These are phyloP conservation scores for Sarocladiaceae sp. DNA, from an alignment of 2,329 filamentous ascomycete species.

Conservation along the genomic window DNA sequence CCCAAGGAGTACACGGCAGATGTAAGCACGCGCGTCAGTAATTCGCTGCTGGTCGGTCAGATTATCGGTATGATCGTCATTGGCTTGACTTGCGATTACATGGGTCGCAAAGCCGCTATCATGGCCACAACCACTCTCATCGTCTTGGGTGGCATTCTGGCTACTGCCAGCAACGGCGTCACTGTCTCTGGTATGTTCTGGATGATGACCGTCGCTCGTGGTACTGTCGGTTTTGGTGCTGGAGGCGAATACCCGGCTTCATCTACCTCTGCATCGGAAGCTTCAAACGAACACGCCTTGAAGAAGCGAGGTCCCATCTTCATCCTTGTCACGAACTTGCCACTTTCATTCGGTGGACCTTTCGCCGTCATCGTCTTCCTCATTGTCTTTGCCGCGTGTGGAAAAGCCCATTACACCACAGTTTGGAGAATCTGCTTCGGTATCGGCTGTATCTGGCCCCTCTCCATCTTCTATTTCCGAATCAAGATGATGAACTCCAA, in stretches of 20 bases:
- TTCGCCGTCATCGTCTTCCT: slow-evolving; percentile 40
- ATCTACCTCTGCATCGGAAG: slow-evolving; percentile 40
- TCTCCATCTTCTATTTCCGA: slow-evolving; percentile 53
- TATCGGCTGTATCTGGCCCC: slow-evolving; percentile 43
- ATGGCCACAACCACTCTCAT: slow-evolving; percentile 42
- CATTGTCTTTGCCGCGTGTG: slow-evolving; percentile 37
- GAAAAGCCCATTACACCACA: slow-evolving; percentile 29
- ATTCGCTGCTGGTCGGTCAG: slow-evolving; percentile 35
- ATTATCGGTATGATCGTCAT: slow-evolving; percentile 37
- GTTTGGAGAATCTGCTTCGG: slow-evolving; percentile 46
- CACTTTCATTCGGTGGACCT: slow-evolving; percentile 26
- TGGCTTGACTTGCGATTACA: slow-evolving; percentile 41
- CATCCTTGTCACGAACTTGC: slow-evolving; percentile 40
- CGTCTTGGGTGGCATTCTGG: slow-evolving; percentile 41
- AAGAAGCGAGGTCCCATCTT: slow-evolving; percentile 35
- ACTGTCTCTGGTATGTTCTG: slow-evolving; percentile 47
- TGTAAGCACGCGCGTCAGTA: slow-evolving; percentile 32
- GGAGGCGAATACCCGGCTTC: slow-evolving; percentile 43
- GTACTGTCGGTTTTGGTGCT: slow-evolving; percentile 44
- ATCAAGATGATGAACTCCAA: slow-evolving; percentile 47
- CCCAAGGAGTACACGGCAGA: slow-evolving; percentile 23
- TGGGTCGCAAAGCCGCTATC: slow-evolving; percentile 44
- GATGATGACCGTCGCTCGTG: slow-evolving; percentile 46
- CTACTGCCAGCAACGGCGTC: slow-evolving; percentile 38
- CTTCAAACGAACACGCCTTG: slow-evolving; percentile 40